These are phyloP conservation scores for Pichia insulana DNA, from an alignment of 805 yeast species.

Conservation along the genomic window DNA sequence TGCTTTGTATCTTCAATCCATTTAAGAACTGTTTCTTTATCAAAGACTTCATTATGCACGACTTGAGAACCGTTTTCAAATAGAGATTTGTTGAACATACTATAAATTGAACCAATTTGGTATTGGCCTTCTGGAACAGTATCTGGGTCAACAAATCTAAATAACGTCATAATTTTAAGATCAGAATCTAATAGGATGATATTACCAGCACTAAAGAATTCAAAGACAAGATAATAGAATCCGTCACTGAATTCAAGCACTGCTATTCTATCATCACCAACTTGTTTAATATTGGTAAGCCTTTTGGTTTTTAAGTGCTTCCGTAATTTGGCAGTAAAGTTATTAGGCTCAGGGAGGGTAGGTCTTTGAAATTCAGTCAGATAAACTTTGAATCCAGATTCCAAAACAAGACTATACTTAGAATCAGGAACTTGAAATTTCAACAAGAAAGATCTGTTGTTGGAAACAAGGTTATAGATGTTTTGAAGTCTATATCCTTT, in stretches of 20 bases:
- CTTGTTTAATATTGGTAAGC: conserved; percentile 61
- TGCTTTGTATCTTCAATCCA: conserved; percentile 35
- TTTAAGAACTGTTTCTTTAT: conserved; percentile 24
- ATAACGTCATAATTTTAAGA: conserved; percentile 58
- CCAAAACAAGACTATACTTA: conserved; percentile 65
- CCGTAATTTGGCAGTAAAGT: conserved; percentile 76
- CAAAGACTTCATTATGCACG: conserved; percentile 14
- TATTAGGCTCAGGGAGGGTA: conserved; percentile 72
- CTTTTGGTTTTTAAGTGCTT: conserved; percentile 80
- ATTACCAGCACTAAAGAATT: conserved; percentile 94
- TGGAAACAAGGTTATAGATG: conserved; percentile 70
- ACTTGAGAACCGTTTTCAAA: conserved; percentile 23
- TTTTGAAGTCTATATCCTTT: conserved; percentile 70
- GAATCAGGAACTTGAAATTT: conserved; percentile 81
- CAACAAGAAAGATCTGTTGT: conserved; percentile 62
- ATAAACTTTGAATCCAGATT: conserved; percentile 79
- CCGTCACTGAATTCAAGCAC: conserved; percentile 85
- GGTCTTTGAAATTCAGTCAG: conserved; percentile 74
- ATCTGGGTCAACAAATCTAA: conserved; percentile 54
- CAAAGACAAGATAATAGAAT: conserved; percentile 64
- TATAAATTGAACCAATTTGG: conserved; percentile 69
- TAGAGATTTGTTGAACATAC: conserved; percentile 46
- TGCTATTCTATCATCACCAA: conserved; percentile 73
- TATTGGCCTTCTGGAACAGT: conserved; percentile 60
- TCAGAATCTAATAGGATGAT: conserved; percentile 67